Percentiles rank a stretch among this genome's conserved stretches.
phyloP scores from a whole-genome alignment of 352 stramenopile genomes.

The Phytophthora megakarya region DNA sequence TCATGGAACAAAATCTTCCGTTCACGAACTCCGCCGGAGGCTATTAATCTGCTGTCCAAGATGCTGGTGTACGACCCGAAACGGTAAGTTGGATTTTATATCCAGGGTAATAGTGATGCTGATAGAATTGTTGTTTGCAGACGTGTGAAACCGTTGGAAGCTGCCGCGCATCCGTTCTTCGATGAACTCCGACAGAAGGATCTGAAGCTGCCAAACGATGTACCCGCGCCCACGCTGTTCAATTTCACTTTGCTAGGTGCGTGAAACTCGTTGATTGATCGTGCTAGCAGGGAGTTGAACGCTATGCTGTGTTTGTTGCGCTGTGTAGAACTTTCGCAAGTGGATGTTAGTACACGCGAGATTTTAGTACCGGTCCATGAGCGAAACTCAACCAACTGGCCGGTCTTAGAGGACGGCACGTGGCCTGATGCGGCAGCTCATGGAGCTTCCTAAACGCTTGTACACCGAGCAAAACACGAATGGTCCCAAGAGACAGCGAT shows the following conservation, averaged over 20 bases:
- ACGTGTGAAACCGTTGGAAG: conserved; percentile 82
- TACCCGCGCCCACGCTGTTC: conserved; percentile 89
- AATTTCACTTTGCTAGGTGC: conserved; percentile 93
- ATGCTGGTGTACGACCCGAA: conserved; percentile 98
- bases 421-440: conserved; percentile 58
- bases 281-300: not conserved
- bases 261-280: not conserved
- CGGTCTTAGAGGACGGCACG: conserved; percentile 66
- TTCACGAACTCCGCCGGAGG: conserved; percentile 94
- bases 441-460: conserved; percentile 37
- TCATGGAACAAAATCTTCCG: conserved; percentile 98
- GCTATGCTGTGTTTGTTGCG: conserved; percentile 4
- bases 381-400: conserved; percentile 80
- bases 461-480: conserved; percentile 40
- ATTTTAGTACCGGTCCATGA: conserved; percentile 78
- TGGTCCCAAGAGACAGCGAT: conserved; percentile 25
- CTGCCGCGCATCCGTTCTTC: conserved; percentile 97
- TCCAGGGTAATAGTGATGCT: conserved; percentile 2
- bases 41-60: conserved; percentile 97
- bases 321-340: conserved; percentile 70
- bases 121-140: conserved; percentile 29
- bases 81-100: conserved; percentile 52
- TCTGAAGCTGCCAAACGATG: conserved; percentile 86
- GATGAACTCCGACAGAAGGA: conserved; percentile 94
- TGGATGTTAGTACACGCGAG: conserved; percentile 71